Conservation (phyloP, 2,329 filamentous ascomycete genomes). For the Curvularia verruculosa region DNA sequence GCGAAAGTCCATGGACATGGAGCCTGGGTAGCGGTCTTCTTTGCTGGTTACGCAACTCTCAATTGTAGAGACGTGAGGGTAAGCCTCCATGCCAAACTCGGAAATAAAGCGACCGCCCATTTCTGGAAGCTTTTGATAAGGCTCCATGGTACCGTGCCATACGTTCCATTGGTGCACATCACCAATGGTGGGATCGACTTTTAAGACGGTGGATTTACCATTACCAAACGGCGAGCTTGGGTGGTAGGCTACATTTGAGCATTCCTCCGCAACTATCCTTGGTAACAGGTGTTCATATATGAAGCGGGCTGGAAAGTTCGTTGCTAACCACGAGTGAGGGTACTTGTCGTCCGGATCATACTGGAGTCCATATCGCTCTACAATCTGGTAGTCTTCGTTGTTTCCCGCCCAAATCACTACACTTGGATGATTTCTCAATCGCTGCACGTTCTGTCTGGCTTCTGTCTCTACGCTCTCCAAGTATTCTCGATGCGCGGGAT, state of each 20-base stretch:
- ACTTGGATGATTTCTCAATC: slow-evolving; percentile 82
- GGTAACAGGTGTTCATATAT: slow-evolving; percentile 84
- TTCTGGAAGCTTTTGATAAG: slow-evolving; percentile 82
- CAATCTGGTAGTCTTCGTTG: slow-evolving; percentile 92
- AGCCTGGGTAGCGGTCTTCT: slow-evolving; percentile 72
- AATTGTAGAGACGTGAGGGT: slow-evolving; percentile 83
- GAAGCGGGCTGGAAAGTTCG: slow-evolving; percentile 86
- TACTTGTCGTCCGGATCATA: slow-evolving; percentile 81
- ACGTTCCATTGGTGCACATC: slow-evolving; percentile 97
- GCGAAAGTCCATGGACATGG: slow-evolving; percentile 90
- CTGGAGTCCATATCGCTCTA: slow-evolving; percentile 71
- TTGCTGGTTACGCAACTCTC: slow-evolving; percentile 69
- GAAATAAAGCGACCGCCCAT: slow-evolving; percentile 88
- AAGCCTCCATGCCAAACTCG: slow-evolving; percentile 94
- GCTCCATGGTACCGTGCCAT: slow-evolving; percentile 93
- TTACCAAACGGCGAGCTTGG: slow-evolving; percentile 84
- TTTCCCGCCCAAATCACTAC: slow-evolving; percentile 90
- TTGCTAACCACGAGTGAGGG: slow-evolving; percentile 81
- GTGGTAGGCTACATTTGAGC: slow-evolving; percentile 72
- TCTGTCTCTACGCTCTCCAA: slow-evolving; percentile 55
- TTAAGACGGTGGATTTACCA: slow-evolving; percentile 64
- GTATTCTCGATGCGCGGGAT: slow-evolving; percentile 67
- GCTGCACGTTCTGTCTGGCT: slow-evolving; percentile 68
- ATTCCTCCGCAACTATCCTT: slow-evolving; percentile 70
- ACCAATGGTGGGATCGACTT: slow-evolving; percentile 71